Base-by-base conservation (phyloP, 2,329 filamentous ascomycete genomes). In the Aspergillus floridensis region DNA sequence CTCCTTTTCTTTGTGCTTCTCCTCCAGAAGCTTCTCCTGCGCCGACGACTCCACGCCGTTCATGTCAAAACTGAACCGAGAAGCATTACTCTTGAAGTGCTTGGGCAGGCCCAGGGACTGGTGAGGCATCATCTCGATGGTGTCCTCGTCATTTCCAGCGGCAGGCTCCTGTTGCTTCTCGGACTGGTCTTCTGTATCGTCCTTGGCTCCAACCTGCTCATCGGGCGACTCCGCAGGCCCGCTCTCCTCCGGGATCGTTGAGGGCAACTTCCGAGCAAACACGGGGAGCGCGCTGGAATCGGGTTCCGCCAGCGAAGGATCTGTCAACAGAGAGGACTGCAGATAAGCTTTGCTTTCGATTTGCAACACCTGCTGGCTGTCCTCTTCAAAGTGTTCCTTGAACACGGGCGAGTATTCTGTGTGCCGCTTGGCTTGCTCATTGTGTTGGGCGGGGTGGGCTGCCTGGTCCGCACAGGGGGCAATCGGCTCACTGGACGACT, bases 21-120 rank as follows among this genome's bases (percentile, higher is more conserved):
- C 86, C 72, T 88, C 86, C 35, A 88, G 73, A 6, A 87, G 73
- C 63, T 82, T 82, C 66, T 88, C 86, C 67, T 88, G 84, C 0
- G 80, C 78, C 4, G 82, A 79, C 5, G 84, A 86, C 56, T 84
- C 85, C 10, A 80, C 78, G 16, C 81, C 82, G 5, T 79, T 81
- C 66, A 88, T 82, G 62, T 88, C 86, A 64, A 88, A 88, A 65
- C 86, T 88, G 68, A 88, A 88, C 10, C 86, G 77, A 2, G 84
- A 87, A 0, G 85, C 83, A 69, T 82, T 84, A 66, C 85, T 87
- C 58, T 76, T 80, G 57, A 81, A 71, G 64, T 80, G 80, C 59
- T 74, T 79, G 2, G 80, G 80, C 38, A 81, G 61, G 5, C 74
- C 74, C 4, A 73, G 64, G 31, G 69, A 65, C 47, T 68, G 66